Evolutionary conservation across 352 stramenopile species (phyloP), one percentile per base, ranked within the genome.

Genomic region (Aphanomyces stellatus): DNA sequence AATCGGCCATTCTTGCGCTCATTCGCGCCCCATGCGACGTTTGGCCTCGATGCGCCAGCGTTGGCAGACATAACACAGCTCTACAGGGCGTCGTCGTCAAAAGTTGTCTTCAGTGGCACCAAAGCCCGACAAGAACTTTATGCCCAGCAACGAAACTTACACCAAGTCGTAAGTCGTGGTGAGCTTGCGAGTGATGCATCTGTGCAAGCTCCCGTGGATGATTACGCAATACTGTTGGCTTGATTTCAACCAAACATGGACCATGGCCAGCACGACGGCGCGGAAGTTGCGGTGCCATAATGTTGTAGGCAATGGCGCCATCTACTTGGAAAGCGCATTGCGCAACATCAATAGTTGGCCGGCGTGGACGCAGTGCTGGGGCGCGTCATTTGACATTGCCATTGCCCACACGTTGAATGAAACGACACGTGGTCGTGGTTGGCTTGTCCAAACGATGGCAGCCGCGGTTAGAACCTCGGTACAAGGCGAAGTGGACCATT

Each of bases 181-280:
- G n/a, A 49, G 31, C 25, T 27, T 57, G 8, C 43, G 37, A 15
- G 3, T 13, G 22, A 56, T 56, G 41, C 19, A 67, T 25, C 60
- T 40, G 17, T 67, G 37, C 11, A 53, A 17, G 57, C 34, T 65
- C 1, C 57, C 57, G 13, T 65, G 40, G 35, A 65, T 67, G 60
- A 57, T 57, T 37, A 67, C 60, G 24, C 60, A 67, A 27, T 67
- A 67, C 49, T 67, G 60, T 40, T 67, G 43, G 30, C 19, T 57
- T 28, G 60, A 67, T 4, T 67, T 57, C 4, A 8, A 24, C 27
- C 19, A 28, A 11, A 7, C 11, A 48, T 67, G 60, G 41, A n/a
- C 24, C 1, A 65, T 65, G 57, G 40, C 57, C 11, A 34, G 13
- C 8, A 56, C 57, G 25, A 7, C 11, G 13, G 27, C 24, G 31